phyloP scores from a whole-genome alignment of 345 rosid species.

The Litchi chinensis region DNA sequence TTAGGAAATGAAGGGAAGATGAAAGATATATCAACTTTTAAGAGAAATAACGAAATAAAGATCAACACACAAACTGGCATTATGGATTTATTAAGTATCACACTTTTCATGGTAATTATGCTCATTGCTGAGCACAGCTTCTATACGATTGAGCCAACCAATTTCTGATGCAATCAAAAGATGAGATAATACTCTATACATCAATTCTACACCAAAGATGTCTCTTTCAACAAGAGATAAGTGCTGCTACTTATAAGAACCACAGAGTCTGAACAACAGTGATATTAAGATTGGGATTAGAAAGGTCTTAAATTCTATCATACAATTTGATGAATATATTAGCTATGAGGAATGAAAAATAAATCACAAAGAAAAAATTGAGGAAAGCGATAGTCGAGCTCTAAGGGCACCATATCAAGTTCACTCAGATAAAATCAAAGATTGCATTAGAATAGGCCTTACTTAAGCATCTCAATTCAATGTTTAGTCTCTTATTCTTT shows the following conservation, averaged over 20 bases:
- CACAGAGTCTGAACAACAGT: background rate
- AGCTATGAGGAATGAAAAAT: background rate
- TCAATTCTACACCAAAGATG: background rate
- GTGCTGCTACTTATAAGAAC: background rate
- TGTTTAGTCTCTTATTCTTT: background rate
- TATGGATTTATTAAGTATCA: background rate
- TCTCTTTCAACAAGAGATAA: conserved; percentile 11
- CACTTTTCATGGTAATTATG: background rate
- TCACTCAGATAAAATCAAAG: conserved; percentile 12
- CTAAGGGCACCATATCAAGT: background rate
- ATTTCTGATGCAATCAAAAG: background rate
- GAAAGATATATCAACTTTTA: background rate
- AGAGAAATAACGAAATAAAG: background rate
- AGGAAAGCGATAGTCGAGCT: background rate
- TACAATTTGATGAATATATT: background rate
- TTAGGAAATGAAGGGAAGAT: background rate
- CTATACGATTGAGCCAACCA: background rate
- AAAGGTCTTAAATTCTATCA: background rate
- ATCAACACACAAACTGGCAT: background rate
- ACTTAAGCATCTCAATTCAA: background rate
- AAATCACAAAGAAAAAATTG: background rate
- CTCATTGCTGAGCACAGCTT: background rate
- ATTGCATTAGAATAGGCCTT: background rate
- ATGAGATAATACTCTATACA: background rate
- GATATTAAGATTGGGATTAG: background rate